A percentile compares a stretch with the other conserved stretches of the same genome.
Evolutionary conservation across 352 stramenopile species (phyloP).

Genomic region (Globisporangium irregulare): DNA sequence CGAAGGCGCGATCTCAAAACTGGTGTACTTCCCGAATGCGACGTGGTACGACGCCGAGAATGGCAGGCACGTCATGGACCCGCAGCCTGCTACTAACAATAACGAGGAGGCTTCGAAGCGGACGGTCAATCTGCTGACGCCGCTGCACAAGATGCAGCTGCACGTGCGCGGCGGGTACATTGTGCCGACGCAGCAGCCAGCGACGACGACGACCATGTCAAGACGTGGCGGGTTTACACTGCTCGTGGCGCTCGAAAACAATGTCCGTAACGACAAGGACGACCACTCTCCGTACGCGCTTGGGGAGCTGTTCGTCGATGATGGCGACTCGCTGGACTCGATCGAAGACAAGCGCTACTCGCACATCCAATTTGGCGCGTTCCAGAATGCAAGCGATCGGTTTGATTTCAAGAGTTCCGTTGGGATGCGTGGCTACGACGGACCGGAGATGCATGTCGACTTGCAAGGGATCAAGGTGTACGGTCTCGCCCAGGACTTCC

Average conservation of each 20-base stretch:
- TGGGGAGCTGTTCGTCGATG: conserved; percentile 76
- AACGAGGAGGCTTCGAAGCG: background rate
- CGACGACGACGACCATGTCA: conserved; percentile 54
- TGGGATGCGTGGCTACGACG: conserved; percentile 47
- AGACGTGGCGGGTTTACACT: conserved; percentile 52
- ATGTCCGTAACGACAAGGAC: background rate
- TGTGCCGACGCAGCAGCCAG: conserved; percentile 54
- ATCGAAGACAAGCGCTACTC: conserved; percentile 59
- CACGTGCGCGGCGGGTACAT: conserved; percentile 66
- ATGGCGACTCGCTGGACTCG: conserved; percentile 65
- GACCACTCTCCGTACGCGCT: conserved; percentile 22
- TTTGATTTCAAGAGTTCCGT: conserved; percentile 43
- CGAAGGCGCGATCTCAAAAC: conserved; percentile 46
- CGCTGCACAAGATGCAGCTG: conserved; percentile 53
- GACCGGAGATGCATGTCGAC: conserved; percentile 63
- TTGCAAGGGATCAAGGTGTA: conserved; percentile 54
- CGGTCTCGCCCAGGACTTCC: conserved; percentile 44
- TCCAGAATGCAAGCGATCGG: conserved; percentile 30
- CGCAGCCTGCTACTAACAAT: background rate
- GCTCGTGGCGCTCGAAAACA: conserved; percentile 42
- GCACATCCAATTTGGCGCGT: conserved; percentile 38
- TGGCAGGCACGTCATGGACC: conserved; percentile 31
- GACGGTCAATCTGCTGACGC: conserved; percentile 45
- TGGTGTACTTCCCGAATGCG: conserved; percentile 67
- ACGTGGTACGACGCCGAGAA: conserved; percentile 67